These are phyloP conservation scores for Trichoderma afroharzianum DNA, from an alignment of 2,329 filamentous ascomycete species.

Conservation along the genomic window DNA sequence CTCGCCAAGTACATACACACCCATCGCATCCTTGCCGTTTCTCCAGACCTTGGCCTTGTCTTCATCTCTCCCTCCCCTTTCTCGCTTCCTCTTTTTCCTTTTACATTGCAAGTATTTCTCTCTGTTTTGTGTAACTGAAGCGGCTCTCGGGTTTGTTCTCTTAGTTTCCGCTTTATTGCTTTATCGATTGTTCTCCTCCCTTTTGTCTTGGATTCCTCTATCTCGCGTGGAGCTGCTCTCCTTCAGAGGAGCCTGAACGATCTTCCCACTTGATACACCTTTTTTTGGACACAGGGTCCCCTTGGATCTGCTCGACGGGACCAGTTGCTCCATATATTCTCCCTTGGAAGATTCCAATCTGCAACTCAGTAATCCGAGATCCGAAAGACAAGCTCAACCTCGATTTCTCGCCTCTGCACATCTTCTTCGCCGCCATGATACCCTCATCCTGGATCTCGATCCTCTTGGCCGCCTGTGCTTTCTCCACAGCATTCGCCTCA, in stretches of 20 bases:
- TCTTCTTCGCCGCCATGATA: neutral
- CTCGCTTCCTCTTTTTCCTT: neutral
- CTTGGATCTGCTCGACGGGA: neutral
- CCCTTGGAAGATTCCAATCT: neutral
- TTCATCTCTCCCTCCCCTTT: neutral
- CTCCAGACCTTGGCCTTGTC: neutral
- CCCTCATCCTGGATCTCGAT: constrained; percentile 13
- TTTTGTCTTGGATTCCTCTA: neutral
- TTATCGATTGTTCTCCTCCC: neutral
- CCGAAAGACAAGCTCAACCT: neutral
- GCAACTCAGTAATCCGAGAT: neutral
- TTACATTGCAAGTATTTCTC: neutral
- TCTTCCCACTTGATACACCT: neutral
- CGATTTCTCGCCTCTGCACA: neutral
- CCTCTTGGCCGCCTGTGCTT: neutral
- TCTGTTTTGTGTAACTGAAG: neutral
- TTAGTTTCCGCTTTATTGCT: neutral
- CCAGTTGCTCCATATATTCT: neutral
- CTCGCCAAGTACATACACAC: neutral
- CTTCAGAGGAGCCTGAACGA: neutral
- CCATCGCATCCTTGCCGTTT: neutral
- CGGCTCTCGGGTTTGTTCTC: neutral
- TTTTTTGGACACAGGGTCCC: neutral
- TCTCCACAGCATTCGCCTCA: neutral
- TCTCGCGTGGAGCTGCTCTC: neutral